Percentiles rank a stretch among this genome's conserved stretches.
Conservation (phyloP, 2,329 filamentous ascomycete genomes). For the Lasiodiplodia citricola region DNA sequence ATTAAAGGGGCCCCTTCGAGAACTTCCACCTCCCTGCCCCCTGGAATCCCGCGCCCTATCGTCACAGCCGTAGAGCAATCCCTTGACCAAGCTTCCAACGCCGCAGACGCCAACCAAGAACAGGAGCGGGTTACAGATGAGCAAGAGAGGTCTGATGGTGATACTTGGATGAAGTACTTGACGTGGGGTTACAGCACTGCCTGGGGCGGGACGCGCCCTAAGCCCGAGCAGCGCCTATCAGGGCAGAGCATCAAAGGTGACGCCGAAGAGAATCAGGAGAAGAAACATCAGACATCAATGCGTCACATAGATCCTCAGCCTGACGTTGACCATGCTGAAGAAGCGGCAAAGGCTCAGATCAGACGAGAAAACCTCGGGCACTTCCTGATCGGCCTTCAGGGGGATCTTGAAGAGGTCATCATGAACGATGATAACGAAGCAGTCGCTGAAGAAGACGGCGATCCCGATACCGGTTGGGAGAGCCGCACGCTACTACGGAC, state of each 20-base stretch:
- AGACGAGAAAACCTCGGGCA: constrained; percentile 54
- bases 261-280: constrained; percentile 8
- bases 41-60: constrained; percentile 54
- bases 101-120: constrained; percentile 35
- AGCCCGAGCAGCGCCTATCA: constrained; percentile 4
- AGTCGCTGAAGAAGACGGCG: background rate
- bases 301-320: constrained; percentile 44
- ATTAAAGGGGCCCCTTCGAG: background rate
- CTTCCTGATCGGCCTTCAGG: constrained; percentile 72
- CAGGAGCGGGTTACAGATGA: constrained; percentile 26
- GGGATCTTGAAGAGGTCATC: constrained; percentile 61
- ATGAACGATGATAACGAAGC: constrained; percentile 45
- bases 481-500: constrained; percentile 67
- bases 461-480: constrained; percentile 42
- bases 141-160: constrained; percentile 40
- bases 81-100: constrained; percentile 49
- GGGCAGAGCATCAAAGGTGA: background rate
- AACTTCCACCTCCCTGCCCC: constrained; percentile 31
- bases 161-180: constrained; percentile 57
- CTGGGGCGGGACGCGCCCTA: constrained; percentile 37
- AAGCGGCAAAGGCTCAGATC: constrained; percentile 63
- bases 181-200: constrained; percentile 54
- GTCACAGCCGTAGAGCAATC: constrained; percentile 51
- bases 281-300: constrained; percentile 37
- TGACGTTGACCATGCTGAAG: constrained; percentile 58